Percentiles rank a stretch among this genome's conserved stretches.
Evolutionary conservation across 345 rosid genomes (phyloP).

Genomic region (Brassica juncea): DNA sequence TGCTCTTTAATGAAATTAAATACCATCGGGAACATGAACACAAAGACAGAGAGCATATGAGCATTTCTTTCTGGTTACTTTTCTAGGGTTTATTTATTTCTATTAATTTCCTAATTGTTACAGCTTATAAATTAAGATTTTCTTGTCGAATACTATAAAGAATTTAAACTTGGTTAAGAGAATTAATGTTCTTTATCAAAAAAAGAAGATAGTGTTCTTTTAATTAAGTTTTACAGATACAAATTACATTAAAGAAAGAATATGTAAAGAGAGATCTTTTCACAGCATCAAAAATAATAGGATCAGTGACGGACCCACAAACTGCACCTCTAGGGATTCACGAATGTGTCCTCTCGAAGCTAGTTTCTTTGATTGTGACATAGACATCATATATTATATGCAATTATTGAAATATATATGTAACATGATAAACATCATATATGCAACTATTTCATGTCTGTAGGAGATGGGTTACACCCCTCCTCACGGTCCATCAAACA

Average conservation of each 20-base stretch:
- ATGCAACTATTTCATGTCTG: not conserved
- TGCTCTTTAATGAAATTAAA: slow-evolving; percentile 14
- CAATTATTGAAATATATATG: too few species aligned
- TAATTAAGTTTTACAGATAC: not conserved
- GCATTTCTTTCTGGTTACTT: slow-evolving; percentile 19
- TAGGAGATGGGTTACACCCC: too few species aligned
- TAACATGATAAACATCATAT: not conserved
- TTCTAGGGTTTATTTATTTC: not conserved
- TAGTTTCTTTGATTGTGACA: slow-evolving; percentile 42
- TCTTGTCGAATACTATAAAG: not conserved
- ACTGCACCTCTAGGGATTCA: slow-evolving; percentile 31
- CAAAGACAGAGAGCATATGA: slow-evolving; percentile 11
- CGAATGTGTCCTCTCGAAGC: slow-evolving; percentile 36
- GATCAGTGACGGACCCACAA: not conserved
- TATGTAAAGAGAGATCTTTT: not conserved
- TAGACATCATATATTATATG: not conserved
- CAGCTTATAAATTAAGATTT: not conserved
- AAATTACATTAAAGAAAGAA: not conserved
- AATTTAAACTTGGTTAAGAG: not conserved
- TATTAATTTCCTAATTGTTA: not conserved
- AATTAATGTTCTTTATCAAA: not conserved
- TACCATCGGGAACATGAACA: slow-evolving; percentile 8
- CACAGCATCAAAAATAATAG: slow-evolving; percentile 13
- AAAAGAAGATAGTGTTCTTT: not conserved
- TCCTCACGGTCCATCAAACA: too few species aligned